A percentile compares a stretch with the other conserved stretches of the same genome.
phyloP scores from a whole-genome alignment of 495 filamentous ascomycete genomes.

The Talaromyces stipitatus region DNA sequence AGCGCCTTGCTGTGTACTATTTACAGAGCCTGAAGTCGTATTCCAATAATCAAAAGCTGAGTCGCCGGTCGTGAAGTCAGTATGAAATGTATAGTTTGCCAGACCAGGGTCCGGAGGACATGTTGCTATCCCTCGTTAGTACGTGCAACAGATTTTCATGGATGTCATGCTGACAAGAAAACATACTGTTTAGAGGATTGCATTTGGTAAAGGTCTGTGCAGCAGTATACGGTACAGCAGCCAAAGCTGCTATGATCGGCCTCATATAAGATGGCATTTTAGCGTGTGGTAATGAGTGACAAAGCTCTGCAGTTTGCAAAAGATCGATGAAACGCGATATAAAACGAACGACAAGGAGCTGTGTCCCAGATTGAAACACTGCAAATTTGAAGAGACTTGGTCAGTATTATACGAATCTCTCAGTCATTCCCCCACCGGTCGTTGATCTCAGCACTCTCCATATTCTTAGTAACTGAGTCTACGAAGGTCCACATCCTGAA shows the following conservation, averaged over 20 bases:
- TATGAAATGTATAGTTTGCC: constrained; percentile 63
- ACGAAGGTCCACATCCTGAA: neutral
- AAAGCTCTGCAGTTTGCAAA: neutral
- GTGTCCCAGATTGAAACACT: neutral
- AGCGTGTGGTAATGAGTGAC: neutral
- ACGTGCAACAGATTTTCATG: neutral
- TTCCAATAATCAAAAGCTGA: constrained; percentile 59
- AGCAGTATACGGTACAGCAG: constrained; percentile 29
- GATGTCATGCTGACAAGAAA: neutral
- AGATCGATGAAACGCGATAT: neutral
- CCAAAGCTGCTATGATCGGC: neutral
- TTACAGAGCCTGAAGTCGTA: constrained; percentile 50
- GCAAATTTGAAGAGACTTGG: neutral
- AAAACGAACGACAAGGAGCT: neutral
- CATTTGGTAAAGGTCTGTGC: constrained; percentile 73
- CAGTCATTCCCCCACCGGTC: no score
- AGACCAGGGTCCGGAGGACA: constrained; percentile 72
- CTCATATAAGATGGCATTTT: neutral
- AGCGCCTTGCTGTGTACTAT: constrained; percentile 54
- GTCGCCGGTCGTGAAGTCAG: constrained; percentile 65
- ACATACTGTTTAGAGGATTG: constrained; percentile 47
- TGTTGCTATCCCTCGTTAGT: constrained; percentile 13
- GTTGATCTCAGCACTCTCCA: neutral
- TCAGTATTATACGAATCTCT: no score
- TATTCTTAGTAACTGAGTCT: neutral